phyloP scores from a whole-genome alignment of 2,329 filamentous ascomycete species.

The Fusarium sp. region DNA sequence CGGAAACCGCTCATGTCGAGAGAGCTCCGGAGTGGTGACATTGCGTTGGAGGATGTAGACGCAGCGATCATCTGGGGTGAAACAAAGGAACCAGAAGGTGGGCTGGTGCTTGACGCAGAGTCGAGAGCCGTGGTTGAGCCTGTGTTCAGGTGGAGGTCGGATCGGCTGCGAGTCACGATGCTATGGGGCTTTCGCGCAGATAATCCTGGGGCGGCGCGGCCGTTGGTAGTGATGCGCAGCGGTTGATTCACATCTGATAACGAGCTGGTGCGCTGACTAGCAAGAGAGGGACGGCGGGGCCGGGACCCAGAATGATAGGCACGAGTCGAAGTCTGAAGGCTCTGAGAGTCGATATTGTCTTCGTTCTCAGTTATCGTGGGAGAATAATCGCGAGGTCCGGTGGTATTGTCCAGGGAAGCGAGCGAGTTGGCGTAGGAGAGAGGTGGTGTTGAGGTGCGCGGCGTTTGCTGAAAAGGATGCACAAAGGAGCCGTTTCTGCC shows the following conservation, averaged over 20 bases:
- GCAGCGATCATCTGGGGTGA: conserved; percentile 38
- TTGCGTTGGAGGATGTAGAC: conserved; percentile 47
- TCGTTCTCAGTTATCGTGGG: conserved; percentile 64
- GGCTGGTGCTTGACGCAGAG: conserved; percentile 39
- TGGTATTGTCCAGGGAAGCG: conserved; percentile 57
- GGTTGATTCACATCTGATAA: conserved; percentile 46
- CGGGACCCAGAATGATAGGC: conserved; percentile 32
- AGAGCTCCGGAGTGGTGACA: conserved; percentile 65
- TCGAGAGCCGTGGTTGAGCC: conserved; percentile 40
- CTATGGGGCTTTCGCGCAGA: conserved; percentile 51
- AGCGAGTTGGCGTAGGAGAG: conserved; percentile 66
- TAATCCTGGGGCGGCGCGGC: conserved; percentile 40
- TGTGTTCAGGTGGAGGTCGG: conserved; percentile 55
- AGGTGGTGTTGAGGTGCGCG: conserved; percentile 67
- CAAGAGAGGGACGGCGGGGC: conserved; percentile 44
- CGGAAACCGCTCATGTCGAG: conserved; percentile 66
- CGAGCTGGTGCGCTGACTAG: conserved; percentile 47
- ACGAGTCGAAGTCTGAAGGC: conserved; percentile 24
- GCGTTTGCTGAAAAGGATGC: conserved; percentile 71
- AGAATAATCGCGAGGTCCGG: conserved; percentile 58
- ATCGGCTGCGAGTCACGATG: conserved; percentile 51
- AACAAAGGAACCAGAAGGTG: conserved; percentile 39
- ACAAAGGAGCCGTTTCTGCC: conserved; percentile 62
- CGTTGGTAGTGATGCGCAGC: conserved; percentile 39
- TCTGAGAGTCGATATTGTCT: conserved; percentile 48